Conservation (phyloP, 176 grass and related monocot species). For the Puya raimondii region DNA sequence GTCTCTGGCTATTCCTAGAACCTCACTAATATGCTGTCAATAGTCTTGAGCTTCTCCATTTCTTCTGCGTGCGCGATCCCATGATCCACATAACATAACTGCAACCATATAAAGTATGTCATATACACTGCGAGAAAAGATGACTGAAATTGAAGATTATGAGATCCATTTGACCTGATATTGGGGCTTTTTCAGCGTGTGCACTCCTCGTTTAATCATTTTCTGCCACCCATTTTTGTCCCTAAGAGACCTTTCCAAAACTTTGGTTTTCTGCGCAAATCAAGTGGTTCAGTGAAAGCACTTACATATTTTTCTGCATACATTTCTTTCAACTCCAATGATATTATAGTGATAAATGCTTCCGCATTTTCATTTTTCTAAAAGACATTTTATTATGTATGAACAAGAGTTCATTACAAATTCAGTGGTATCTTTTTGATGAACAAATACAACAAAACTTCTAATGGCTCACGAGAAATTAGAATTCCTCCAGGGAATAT, state of each 20-base stretch:
- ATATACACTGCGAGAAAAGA: not conserved
- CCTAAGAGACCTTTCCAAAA: constrained; percentile 52
- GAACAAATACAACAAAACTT: too few species aligned
- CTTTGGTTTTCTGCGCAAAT: constrained; percentile 49
- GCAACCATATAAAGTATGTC: constrained; percentile 13
- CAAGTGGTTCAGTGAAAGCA: not conserved
- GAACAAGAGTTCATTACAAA: not conserved
- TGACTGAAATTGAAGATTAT: not conserved
- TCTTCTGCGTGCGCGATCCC: constrained; percentile 53
- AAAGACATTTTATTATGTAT: not conserved
- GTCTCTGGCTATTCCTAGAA: constrained; percentile 27
- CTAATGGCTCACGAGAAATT: too few species aligned
- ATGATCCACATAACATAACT: constrained; percentile 84
- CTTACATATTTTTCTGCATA: not conserved
- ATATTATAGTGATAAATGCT: not conserved
- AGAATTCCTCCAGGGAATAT: too few species aligned
- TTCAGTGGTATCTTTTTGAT: not conserved
- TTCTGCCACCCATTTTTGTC: constrained; percentile 64
- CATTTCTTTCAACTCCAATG: not conserved
- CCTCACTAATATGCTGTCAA: constrained; percentile 58
- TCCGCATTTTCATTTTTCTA: not conserved
- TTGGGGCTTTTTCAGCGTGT: constrained; percentile 72
- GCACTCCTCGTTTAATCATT: constrained; percentile 72
- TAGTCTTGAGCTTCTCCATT: constrained; percentile 59
- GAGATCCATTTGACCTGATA: constrained; percentile 65